Conservation (phyloP, 306 rosid species). For the Benincasa hispida region DNA sequence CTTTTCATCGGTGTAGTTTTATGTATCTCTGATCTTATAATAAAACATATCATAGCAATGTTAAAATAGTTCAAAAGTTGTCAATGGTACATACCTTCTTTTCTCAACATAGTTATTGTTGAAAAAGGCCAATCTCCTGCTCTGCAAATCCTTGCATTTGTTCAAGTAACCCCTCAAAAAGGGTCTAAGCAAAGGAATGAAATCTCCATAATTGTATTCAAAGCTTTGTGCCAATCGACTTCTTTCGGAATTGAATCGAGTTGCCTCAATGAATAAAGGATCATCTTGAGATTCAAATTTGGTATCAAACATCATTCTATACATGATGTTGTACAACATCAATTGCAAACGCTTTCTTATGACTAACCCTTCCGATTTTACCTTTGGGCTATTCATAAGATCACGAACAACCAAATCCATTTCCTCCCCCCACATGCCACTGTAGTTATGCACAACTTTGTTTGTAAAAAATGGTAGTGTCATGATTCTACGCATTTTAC, state of each 20-base stretch:
- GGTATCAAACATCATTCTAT: constrained; percentile 76
- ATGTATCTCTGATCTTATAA: not conserved
- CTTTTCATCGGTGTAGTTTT: not conserved
- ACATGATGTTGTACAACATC: constrained; percentile 74
- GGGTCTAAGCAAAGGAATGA: constrained; percentile 73
- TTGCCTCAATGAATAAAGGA: constrained; percentile 63
- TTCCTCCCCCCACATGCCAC: constrained; percentile 76
- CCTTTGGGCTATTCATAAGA: constrained; percentile 22
- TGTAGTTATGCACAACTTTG: constrained; percentile 58
- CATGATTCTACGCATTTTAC: constrained; percentile 82
- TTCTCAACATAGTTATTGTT: constrained; percentile 39
- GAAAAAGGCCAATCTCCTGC: constrained; percentile 57
- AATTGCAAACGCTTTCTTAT: constrained; percentile 52
- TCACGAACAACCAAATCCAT: constrained; percentile 63
- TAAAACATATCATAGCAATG: not conserved
- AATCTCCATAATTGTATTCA: constrained; percentile 83
- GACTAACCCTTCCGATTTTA: constrained; percentile 39
- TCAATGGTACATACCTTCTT: constrained; percentile 35
- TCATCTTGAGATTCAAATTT: constrained; percentile 72
- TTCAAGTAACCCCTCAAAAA: constrained; percentile 61
- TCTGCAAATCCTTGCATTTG: constrained; percentile 68
- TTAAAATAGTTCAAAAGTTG: not conserved
- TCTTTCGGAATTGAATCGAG: constrained; percentile 61
- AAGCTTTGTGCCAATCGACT: constrained; percentile 80
- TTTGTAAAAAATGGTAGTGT: constrained; percentile 74